Base-by-base conservation (phyloP, 768 basidiomycete species). In the Amylocystis lapponica region DNA sequence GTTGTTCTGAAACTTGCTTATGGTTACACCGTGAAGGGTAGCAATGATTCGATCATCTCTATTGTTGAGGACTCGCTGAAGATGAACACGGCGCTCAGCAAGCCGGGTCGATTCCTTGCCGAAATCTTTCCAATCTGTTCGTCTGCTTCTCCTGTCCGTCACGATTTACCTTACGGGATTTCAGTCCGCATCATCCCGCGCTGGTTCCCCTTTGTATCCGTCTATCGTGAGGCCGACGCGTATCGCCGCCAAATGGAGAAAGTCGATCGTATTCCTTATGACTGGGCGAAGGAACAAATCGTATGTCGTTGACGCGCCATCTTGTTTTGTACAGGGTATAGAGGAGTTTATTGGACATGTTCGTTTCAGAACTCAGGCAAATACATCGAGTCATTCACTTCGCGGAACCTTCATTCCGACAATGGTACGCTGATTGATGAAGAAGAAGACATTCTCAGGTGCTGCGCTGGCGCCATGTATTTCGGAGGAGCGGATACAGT, bases 171-270 rank as follows among this genome's bases (percentile, higher is more conserved):
- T 44, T 31, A 17, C 7, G 25, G 23, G 11, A 21, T 12, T 26
- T 6, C 33, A 68, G 64, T 71, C 22, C 56, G 53, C 22, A 49
- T 62, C 27, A 47, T 71, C 13, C 69, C 69, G 4, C 30, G 59
- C 2, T 72, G 69, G 69, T 50, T 67, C 36, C 69, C 70, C 0
- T 67, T 69, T 10, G 60, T 61, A 9, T 55, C 56, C 0, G 66
- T 66, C 30, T 58, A 66, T 45, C 49, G 52, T 29, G 51, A 45
- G 7, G 69, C 67, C 45, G 25, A 54, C 49, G 59, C 41, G 46
- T 39, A 59, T 59, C 43, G 49, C 45, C 9, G 42, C 19, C 39
- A 31, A 2, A 19, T 55, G 8, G 26, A 39, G 7, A 23, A 30
- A 6, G 55, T 61, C 51, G 34, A 36, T 3, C 25, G 51, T 4